Conservation (phyloP, 2,329 filamentous ascomycete genomes). For the Scedosporium boydii region DNA sequence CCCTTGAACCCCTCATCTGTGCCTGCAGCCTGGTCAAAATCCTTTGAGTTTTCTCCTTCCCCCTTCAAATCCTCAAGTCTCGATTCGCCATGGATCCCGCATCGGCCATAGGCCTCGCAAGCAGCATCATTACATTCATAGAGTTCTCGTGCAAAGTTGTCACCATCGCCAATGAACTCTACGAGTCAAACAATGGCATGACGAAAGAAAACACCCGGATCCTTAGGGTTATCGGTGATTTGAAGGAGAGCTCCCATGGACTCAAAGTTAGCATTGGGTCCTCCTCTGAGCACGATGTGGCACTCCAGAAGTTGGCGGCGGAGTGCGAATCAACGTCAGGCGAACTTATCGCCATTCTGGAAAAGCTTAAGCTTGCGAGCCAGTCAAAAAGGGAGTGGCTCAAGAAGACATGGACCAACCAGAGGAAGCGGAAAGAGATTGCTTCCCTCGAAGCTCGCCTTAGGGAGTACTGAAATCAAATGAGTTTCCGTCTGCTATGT, state of each 20-base stretch:
- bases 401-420: not conserved
- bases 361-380: not conserved
- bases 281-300: not conserved
- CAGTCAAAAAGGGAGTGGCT: not conserved
- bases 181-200: not conserved
- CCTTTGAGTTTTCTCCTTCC: not conserved
- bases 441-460: not conserved
- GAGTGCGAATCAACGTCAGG: not conserved
- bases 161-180: not conserved
- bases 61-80: not conserved
- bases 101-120: not conserved
- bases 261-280: not conserved
- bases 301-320: not conserved
- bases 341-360: not conserved
- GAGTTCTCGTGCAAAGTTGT: not conserved
- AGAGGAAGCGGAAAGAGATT: not conserved
- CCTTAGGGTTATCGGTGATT: not conserved
- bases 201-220: not conserved
- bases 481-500: not conserved
- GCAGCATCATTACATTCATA: not conserved
- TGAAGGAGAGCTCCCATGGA: not conserved
- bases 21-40: too few species aligned
- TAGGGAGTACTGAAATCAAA: not conserved
- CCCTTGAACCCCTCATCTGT: too few species aligned
- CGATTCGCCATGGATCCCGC: not conserved